Percentiles rank a stretch among this genome's conserved stretches.
These are phyloP conservation scores for Tricholoma matsutake DNA, from an alignment of 768 basidiomycete genomes.

Conservation along the genomic window DNA sequence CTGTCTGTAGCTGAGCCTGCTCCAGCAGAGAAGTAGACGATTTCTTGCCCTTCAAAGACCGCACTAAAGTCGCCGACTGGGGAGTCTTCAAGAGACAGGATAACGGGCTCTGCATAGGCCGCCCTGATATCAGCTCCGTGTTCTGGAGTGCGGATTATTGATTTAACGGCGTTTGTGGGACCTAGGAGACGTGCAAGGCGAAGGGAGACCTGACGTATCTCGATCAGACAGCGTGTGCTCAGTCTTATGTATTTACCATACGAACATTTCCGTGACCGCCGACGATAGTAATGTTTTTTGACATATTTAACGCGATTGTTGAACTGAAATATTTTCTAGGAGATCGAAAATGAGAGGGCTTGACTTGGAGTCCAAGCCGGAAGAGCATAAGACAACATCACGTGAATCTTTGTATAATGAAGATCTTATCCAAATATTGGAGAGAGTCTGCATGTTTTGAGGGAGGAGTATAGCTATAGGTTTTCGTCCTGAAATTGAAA, in stretches of 20 bases:
- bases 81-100: conserved; percentile 57
- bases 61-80: conserved; percentile 42
- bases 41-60: conserved; percentile 40
- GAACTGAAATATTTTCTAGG: background rate
- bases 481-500: too few relatives aligned
- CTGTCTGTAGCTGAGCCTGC: conserved; percentile 50
- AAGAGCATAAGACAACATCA: too few relatives aligned
- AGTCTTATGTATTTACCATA: background rate
- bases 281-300: conserved; percentile 46
- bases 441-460: too few relatives aligned
- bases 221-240: background rate
- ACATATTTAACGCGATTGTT: conserved; percentile 12
- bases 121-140: conserved; percentile 47
- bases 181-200: conserved; percentile 51
- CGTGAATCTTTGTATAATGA: too few relatives aligned
- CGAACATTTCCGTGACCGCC: conserved; percentile 53
- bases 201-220: conserved; percentile 37
- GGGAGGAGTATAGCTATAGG: too few relatives aligned
- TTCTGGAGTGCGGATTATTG: conserved; percentile 48
- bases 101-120: conserved; percentile 40
- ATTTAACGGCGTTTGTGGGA: conserved; percentile 43
- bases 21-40: conserved; percentile 48
- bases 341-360: background rate
- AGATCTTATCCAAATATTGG: too few relatives aligned
- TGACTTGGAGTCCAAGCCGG: too few relatives aligned